Conservation (phyloP, 495 filamentous ascomycete species). For the Penicillium bovifimosum region DNA sequence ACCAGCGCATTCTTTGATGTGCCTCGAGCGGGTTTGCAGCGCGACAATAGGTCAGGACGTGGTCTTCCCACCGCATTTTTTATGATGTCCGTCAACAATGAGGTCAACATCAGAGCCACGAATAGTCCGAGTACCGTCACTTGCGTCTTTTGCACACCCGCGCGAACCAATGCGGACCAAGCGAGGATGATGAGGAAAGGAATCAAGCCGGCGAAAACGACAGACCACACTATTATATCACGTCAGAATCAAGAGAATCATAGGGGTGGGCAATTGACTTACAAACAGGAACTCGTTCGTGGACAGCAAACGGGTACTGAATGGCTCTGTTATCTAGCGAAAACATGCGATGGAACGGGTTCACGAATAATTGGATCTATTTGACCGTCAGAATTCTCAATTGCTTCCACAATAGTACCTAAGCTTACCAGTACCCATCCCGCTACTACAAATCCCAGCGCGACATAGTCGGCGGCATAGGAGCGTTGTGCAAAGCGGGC, state of each 20-base stretch:
- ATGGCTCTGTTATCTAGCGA: conserved; percentile 75
- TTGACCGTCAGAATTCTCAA: neutral
- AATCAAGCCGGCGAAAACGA: conserved; percentile 68
- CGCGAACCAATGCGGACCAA: conserved; percentile 56
- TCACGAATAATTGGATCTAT: conserved; percentile 64
- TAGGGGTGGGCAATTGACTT: conserved; percentile 20
- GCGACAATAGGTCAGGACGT: conserved; percentile 79
- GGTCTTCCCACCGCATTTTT: conserved; percentile 91
- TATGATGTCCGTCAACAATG: conserved; percentile 81
- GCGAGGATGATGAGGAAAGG: conserved; percentile 61
- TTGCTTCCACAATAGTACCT: neutral
- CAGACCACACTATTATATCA: conserved; percentile 52
- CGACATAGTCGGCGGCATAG: conserved; percentile 83
- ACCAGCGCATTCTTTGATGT: conserved; percentile 66
- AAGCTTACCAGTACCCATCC: conserved; percentile 59
- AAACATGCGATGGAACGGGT: conserved; percentile 80
- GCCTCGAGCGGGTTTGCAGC: conserved; percentile 68
- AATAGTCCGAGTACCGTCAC: conserved; percentile 76
- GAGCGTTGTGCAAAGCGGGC: conserved; percentile 56
- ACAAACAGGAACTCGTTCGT: conserved; percentile 80
- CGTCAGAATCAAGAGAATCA: conserved; percentile 1
- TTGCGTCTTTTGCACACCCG: conserved; percentile 73
- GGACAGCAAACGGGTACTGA: conserved; percentile 76
- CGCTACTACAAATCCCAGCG: conserved; percentile 59
- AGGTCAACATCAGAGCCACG: conserved; percentile 69